phyloP scores from a whole-genome alignment of 2,329 filamentous ascomycete species.

The Exutisphaerella laricina region DNA sequence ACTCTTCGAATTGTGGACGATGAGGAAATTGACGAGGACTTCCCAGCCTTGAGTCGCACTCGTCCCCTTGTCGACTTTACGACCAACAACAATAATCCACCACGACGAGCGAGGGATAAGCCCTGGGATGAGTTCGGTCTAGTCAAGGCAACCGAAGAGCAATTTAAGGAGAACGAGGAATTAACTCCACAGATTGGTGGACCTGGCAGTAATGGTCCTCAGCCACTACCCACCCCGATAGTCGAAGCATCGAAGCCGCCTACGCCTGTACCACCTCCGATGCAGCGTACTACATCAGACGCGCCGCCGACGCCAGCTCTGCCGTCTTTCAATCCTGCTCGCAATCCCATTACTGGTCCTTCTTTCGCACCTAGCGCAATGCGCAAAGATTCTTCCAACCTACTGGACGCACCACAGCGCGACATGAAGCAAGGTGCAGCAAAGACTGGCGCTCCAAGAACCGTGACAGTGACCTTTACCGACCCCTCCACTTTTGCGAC shows the following conservation, averaged over 20 bases:
- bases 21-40: slow-evolving; percentile 79
- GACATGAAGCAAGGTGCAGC: slow-evolving; percentile 42
- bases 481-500: slow-evolving; percentile 61
- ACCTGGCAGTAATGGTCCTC: slow-evolving; percentile 8
- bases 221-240: slow-evolving; percentile 12
- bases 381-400: slow-evolving; percentile 42
- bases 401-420: slow-evolving; percentile 38
- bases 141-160: slow-evolving; percentile 63
- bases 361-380: slow-evolving; percentile 38
- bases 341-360: slow-evolving; percentile 48
- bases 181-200: slow-evolving; percentile 21
- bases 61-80: slow-evolving; percentile 73
- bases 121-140: slow-evolving; percentile 79
- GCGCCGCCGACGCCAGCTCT: slow-evolving; percentile 18
- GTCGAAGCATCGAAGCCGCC: slow-evolving; percentile 6
- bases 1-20: slow-evolving; percentile 78
- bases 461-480: slow-evolving; percentile 66
- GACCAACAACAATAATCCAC: slow-evolving; percentile 65
- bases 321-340: slow-evolving; percentile 37
- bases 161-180: slow-evolving; percentile 63
- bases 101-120: slow-evolving; percentile 64
- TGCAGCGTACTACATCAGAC: slow-evolving; percentile 12
- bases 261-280: slow-evolving; percentile 7
- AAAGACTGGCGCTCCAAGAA: slow-evolving; percentile 60
- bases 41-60: slow-evolving; percentile 69